These are phyloP conservation scores for Paramecium primaurelia DNA, from an alignment of 73 alveolate species.

Conservation along the genomic window DNA sequence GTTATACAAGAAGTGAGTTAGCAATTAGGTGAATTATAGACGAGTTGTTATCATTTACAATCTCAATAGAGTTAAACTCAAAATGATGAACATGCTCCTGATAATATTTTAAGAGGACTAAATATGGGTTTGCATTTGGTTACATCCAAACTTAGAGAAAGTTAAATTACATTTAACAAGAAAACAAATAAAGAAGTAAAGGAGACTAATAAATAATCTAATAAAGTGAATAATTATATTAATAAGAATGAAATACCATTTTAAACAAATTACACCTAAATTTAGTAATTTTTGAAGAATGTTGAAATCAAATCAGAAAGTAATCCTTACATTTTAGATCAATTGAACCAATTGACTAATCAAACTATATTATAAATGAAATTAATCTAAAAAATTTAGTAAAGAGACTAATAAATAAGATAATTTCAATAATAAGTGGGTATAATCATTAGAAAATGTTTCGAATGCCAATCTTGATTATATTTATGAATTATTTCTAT, in stretches of 20 bases:
- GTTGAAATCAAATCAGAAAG: not conserved
- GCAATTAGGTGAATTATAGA: not conserved
- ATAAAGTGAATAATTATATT: not conserved
- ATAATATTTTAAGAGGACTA: not conserved
- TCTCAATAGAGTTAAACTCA: not conserved
- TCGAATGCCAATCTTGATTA: not conserved
- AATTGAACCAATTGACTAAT: not conserved
- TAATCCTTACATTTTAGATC: not conserved
- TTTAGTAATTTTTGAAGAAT: not conserved
- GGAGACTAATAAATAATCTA: not conserved
- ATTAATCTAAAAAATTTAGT: not conserved
- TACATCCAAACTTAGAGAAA: not conserved
- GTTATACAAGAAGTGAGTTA: not conserved
- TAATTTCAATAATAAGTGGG: not conserved
- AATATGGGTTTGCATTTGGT: constrained; percentile 22
- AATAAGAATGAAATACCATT: not conserved
- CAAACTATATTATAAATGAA: not conserved
- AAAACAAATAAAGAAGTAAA: not conserved
- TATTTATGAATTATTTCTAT: not conserved
- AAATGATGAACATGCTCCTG: constrained; percentile 30
- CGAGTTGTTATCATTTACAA: not conserved
- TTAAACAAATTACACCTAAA: not conserved
- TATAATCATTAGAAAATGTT: not conserved
- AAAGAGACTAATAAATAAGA: not conserved
- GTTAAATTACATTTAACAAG: not conserved